Evolutionary conservation across 306 rosid species (phyloP), one percentile per base, ranked within the genome.

Genomic region (Abrus precatorius): DNA sequence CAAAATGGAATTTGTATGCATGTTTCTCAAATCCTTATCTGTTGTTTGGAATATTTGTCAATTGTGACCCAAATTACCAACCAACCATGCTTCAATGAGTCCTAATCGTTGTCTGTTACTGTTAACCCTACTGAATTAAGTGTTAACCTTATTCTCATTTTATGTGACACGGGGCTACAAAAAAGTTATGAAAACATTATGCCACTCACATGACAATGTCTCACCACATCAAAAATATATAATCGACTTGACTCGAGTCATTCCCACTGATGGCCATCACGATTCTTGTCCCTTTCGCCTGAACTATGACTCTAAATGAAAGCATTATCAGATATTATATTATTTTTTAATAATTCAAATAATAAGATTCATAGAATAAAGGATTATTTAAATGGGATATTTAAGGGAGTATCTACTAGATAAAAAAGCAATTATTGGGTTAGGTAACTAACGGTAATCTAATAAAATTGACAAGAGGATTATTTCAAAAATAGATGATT

Each of bases 1-100:
- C 61, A 48, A 38, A 56, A 49, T 7, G 28, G 64, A 71, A 9
- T 49, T 50, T 71, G 72, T 36, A 38, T 61, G 55, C 56, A 50
- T 36, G 13, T 71, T 1, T 13, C 29, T 44, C 29, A 69, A 57
- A 38, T 69, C 43, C 30, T 65, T 2, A 40, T 43, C 27, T 29
- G n/a, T 41, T 0, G 11, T 60, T 75, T 27, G 20, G 36, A 72
- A 43, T 59, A 7, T 29, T 57, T 45, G 57, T 44, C 57, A 14
- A 57, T 32, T 74, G 48, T 75, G 28, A 32, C 3, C 47, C 47
- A 49, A 38, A 49, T 34, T 63, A 36, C 36, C 48, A 41, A 59
- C 34, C 33, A 13, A 32, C n/a, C 41, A 27, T 9, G 9, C 10
- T 59, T 53, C 36, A 53, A 6, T 33, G 13, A 71, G 34, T 71